A percentile compares a stretch with the other conserved stretches of the same genome.
phyloP scores from a whole-genome alignment of 139 green algal species.

The Picochlorum sp. region DNA sequence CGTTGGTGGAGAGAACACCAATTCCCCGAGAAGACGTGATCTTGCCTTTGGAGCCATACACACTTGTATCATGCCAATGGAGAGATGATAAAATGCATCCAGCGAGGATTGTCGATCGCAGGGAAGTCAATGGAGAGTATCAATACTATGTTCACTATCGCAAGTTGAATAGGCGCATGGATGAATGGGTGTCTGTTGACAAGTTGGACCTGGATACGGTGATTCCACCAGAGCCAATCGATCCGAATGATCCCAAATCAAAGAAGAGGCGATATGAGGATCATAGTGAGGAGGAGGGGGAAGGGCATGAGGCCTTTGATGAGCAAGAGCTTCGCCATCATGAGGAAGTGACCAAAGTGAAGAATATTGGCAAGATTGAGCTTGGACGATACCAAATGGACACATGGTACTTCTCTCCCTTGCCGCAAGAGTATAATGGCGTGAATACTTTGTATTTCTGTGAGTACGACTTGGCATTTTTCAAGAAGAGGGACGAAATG shows the following conservation, averaged over 20 bases:
- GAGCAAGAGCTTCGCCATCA: constrained; percentile 77
- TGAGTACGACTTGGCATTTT: constrained; percentile 83
- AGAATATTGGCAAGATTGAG: constrained; percentile 94
- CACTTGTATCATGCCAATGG: constrained; percentile 64
- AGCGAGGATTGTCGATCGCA: constrained; percentile 80
- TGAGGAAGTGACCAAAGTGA: constrained; percentile 99
- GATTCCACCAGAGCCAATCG: constrained; percentile 18
- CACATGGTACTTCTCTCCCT: constrained; percentile 98
- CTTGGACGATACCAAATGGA: constrained; percentile 90
- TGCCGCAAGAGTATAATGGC: constrained; percentile 82
- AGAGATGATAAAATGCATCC: constrained; percentile 68
- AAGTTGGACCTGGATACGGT: constrained; percentile 74
- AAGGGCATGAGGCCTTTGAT: constrained; percentile 86
- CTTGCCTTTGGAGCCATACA: constrained; percentile 78
- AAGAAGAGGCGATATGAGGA: constrained; percentile 56
- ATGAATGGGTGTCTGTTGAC: constrained; percentile 84
- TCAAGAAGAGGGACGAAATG: constrained; percentile 73
- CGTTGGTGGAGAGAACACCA: not conserved
- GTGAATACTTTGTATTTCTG: constrained; percentile 96
- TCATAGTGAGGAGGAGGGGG: constrained; percentile 59
- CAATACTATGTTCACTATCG: constrained; percentile 98
- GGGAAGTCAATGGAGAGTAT: constrained; percentile 40
- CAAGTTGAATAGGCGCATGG: constrained; percentile 89
- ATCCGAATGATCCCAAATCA: constrained; percentile 25
- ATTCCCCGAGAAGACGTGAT: constrained; percentile 37